Evolutionary conservation across 768 basidiomycete species (phyloP).

Genomic region (Russula compacta): DNA sequence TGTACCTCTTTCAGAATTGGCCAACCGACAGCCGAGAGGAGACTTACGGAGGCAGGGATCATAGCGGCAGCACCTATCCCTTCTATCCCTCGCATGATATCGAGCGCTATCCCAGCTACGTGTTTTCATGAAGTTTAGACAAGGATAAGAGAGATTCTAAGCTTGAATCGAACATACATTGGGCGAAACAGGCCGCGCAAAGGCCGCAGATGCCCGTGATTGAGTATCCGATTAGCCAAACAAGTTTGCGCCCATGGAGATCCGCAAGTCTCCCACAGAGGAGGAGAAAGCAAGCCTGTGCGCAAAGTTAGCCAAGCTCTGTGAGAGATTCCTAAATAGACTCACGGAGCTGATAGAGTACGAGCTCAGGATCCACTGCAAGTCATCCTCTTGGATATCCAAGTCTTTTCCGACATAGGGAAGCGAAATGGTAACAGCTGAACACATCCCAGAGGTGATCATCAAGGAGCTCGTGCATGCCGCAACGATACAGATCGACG

Average conservation of each 20-base stretch:
- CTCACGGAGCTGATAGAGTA: constrained; percentile 60
- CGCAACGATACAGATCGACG: constrained; percentile 20
- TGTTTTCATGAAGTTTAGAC: background rate
- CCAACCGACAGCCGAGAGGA: background rate
- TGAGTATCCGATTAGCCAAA: constrained; percentile 52
- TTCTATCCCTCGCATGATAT: constrained; percentile 67
- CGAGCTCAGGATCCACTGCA: constrained; percentile 63
- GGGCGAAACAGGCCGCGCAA: constrained; percentile 55
- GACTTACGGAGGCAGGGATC: constrained; percentile 59
- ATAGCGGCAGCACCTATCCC: constrained; percentile 74
- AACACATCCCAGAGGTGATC: constrained; percentile 23
- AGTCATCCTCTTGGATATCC: constrained; percentile 37
- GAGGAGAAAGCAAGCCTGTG: constrained; percentile 67
- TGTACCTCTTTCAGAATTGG: background rate
- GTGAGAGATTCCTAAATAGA: background rate
- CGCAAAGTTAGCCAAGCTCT: background rate
- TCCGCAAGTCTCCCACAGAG: constrained; percentile 76
- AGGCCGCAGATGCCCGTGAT: constrained; percentile 50
- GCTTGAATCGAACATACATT: constrained; percentile 29
- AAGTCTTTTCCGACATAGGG: constrained; percentile 32
- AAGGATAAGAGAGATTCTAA: background rate
- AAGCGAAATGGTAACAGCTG: constrained; percentile 24
- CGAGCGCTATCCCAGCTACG: constrained; percentile 51
- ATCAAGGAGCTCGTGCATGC: constrained; percentile 28
- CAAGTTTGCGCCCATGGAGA: constrained; percentile 62